Conservation (phyloP, 345 rosid species). For the Populus nigra region DNA sequence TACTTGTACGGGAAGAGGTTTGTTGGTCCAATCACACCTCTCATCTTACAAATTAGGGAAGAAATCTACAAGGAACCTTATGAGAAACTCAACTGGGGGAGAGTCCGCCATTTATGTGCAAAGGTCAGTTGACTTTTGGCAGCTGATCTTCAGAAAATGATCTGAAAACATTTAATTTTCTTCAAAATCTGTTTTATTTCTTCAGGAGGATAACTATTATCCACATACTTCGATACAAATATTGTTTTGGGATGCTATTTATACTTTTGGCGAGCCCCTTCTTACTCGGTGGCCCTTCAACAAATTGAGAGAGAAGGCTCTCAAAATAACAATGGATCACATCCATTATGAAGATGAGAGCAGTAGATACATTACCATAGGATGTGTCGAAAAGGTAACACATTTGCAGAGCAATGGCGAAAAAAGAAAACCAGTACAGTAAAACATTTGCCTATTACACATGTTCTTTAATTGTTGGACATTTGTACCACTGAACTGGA, state of each 20-base stretch:
- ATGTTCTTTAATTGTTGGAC: too few relatives aligned
- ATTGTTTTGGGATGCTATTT: slow-evolving; percentile 18
- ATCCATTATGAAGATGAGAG: slow-evolving; percentile 36
- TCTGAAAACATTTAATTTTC: not conserved
- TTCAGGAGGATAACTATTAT: slow-evolving; percentile 17
- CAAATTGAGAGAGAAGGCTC: slow-evolving; percentile 17
- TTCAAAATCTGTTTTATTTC: not conserved
- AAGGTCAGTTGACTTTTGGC: not conserved
- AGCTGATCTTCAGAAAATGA: not conserved
- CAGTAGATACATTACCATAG: slow-evolving; percentile 30
- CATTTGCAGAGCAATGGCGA: too few relatives aligned
- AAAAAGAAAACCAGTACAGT: too few relatives aligned
- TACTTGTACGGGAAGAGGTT: slow-evolving; percentile 24
- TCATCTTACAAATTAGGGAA: slow-evolving; percentile 16
- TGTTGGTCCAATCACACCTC: slow-evolving; percentile 25
- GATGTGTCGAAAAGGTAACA: slow-evolving; percentile 19
- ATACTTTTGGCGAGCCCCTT: not conserved
- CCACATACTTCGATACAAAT: slow-evolving; percentile 18
- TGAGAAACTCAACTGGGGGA: slow-evolving; percentile 18
- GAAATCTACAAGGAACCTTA: slow-evolving; percentile 20
- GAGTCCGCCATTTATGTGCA: slow-evolving; percentile 18
- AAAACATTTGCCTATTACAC: too few relatives aligned
- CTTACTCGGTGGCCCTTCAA: slow-evolving; percentile 18
- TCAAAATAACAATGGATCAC: slow-evolving; percentile 19
- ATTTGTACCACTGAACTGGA: not conserved